These are phyloP conservation scores for Penicillium simplicissimum DNA, from an alignment of 495 filamentous ascomycete genomes.

Conservation along the genomic window DNA sequence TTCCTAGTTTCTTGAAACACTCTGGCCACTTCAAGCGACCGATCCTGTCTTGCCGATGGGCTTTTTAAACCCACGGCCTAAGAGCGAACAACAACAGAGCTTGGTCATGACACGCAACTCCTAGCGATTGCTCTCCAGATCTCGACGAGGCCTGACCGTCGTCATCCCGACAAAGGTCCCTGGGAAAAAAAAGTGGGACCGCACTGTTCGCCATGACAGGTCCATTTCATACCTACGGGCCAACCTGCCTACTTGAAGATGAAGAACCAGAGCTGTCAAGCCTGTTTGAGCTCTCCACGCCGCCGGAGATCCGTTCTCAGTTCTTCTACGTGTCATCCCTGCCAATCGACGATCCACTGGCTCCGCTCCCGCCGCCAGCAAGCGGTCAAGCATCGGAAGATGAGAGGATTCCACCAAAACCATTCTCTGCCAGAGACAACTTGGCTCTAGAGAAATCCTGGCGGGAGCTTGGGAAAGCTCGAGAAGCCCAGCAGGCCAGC, in stretches of 20 bases:
- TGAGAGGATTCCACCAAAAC: slow-evolving; percentile 63
- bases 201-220: slow-evolving; percentile 40
- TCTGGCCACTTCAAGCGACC: slow-evolving; percentile 1
- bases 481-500: slow-evolving; percentile 31
- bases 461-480: slow-evolving; percentile 52
- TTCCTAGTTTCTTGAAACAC: neutral
- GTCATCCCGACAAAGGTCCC: slow-evolving; percentile 2
- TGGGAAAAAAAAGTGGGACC: slow-evolving; percentile 24
- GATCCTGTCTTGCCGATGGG: neutral
- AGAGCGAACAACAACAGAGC: slow-evolving; percentile 5
- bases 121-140: slow-evolving; percentile 22
- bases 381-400: slow-evolving; percentile 47
- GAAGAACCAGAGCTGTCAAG: slow-evolving; percentile 37
- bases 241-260: slow-evolving; percentile 50
- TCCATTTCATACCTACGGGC: slow-evolving; percentile 56
- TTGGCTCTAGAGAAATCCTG: slow-evolving; percentile 72
- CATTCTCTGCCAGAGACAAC: slow-evolving; percentile 76
- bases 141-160: slow-evolving; percentile 8
- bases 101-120: slow-evolving; percentile 23
- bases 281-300: slow-evolving; percentile 34
- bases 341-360: slow-evolving; percentile 81
- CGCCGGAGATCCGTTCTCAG: slow-evolving; percentile 60
- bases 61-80: slow-evolving; percentile 6
- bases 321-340: slow-evolving; percentile 80
- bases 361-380: slow-evolving; percentile 61